These are phyloP conservation scores for Aleurites moluccanus DNA, from an alignment of 441 rosid genomes.

Conservation along the genomic window DNA sequence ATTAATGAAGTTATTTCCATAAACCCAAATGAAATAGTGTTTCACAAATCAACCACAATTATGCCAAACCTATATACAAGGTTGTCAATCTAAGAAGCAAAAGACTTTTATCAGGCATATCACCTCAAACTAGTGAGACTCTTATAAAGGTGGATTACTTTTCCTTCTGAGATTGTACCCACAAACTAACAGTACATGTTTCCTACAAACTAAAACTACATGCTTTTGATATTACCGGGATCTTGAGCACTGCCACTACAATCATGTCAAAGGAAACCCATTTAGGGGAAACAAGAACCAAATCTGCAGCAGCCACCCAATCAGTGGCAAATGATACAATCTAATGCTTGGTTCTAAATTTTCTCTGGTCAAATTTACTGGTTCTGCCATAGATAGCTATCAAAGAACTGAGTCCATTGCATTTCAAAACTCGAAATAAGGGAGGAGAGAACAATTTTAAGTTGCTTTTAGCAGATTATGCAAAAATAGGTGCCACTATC, in stretches of 20 bases:
- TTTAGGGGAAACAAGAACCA: not conserved
- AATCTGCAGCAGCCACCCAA: conserved; percentile 1
- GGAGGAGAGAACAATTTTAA: not conserved
- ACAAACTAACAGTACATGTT: not conserved
- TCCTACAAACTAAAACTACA: not conserved
- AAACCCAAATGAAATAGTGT: conserved; percentile 16
- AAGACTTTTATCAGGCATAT: not conserved
- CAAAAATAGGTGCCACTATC: not conserved
- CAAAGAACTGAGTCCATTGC: not conserved
- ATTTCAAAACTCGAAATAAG: not conserved
- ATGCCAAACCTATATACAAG: not conserved
- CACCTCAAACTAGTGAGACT: conserved; percentile 4
- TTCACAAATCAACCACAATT: conserved; percentile 7
- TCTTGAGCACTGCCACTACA: not conserved
- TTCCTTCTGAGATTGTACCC: too few species aligned
- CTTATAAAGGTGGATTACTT: not conserved
- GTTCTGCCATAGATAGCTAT: not conserved
- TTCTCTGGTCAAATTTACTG: not conserved
- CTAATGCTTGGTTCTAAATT: not conserved
- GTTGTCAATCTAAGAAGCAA: not conserved
- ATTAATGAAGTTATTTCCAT: conserved; percentile 3
- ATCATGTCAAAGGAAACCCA: not conserved
- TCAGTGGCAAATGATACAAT: not conserved
- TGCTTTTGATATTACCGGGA: not conserved
- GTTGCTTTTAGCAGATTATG: conserved; percentile 2